These are phyloP conservation scores for Tylopilus felleus DNA, from an alignment of 768 basidiomycete species.

Conservation along the genomic window DNA sequence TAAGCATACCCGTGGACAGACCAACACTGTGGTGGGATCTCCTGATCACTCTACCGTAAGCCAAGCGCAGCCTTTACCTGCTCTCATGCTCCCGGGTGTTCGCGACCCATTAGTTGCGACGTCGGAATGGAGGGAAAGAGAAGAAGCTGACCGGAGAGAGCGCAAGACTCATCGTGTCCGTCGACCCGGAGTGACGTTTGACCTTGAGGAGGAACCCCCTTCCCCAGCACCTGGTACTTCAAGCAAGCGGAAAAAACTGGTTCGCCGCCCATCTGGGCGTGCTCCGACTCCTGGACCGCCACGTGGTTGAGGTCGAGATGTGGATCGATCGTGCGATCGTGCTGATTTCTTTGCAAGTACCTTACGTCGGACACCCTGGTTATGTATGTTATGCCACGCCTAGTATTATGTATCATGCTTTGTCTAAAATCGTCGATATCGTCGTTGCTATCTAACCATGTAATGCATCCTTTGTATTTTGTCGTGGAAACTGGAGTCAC, in stretches of 20 bases:
- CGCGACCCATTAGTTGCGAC: conserved; percentile 66
- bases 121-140: conserved; percentile 66
- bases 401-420: conserved; percentile 26
- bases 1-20: conserved; percentile 32
- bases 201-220: conserved; percentile 51
- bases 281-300: conserved; percentile 22
- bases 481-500: too few relatives aligned
- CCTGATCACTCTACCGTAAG: conserved; percentile 70
- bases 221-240: conserved; percentile 34
- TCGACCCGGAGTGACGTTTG: conserved; percentile 66
- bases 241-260: conserved; percentile 24
- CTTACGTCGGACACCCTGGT: conserved; percentile 17
- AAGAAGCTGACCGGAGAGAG: conserved; percentile 48
- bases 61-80: conserved; percentile 47
- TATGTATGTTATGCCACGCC: conserved; percentile 31
- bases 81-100: conserved; percentile 45
- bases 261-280: conserved; percentile 32
- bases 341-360: conserved; percentile 16
- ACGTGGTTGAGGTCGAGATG: conserved; percentile 14
- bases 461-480: background rate
- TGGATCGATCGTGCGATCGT: background rate
- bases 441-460: conserved; percentile 18
- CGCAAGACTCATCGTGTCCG: conserved; percentile 39
- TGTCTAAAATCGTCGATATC: conserved; percentile 4
- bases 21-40: conserved; percentile 71